Base-by-base conservation (phyloP, 768 basidiomycete species). In the Phlegmacium glaucopus region DNA sequence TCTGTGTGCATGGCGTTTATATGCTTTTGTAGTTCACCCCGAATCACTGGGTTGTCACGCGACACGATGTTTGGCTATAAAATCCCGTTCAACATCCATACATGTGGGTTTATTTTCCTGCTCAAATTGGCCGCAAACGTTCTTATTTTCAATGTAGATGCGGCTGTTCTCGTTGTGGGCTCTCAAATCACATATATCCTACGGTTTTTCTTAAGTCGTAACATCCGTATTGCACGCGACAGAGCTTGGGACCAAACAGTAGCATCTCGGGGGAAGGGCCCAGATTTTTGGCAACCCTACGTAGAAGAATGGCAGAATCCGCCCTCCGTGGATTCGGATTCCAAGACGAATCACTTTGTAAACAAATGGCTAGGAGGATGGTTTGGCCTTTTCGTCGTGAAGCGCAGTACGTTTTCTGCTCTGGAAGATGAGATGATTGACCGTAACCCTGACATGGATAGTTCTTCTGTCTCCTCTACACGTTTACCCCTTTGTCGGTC, bases 211-310 rank as follows among this genome's bases (percentile, higher is more conserved):
- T 78, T 97, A 42, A 76, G 83, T 25, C 81, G 81, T 39, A 94
- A 95, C 65, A 82, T 95, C 39, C 78, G 82, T 22, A 78, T 93
- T 37, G 90, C 92, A 0, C 79, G 85, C 2, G 79, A 80, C 44
- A 77, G 87, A 9, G 91, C 80, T 9, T 90, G 83, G 79, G 83
- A 79, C 15, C 85, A 94, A 60, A 94, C 92, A 0, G 82, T 95
- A 25, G 68, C 76, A 6, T 94, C 91, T 4, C 80, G 93, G 1
- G 85, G 85, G 10, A 95, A 95, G 56, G 82, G 84, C 0, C 69
- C 76, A 0, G 82, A 87, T 8, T 95, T 94, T 69, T 97, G 91
- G 90, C 72, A 76, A 49, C 80, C 82, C 0, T 91, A 90, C 50
- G 79, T 87, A 0, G 86, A 94, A 59, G 90, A 92, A 63, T 89